Percentiles rank a stretch among this genome's conserved stretches.
Conservation (phyloP, 768 basidiomycete species). For the Amanita inopinata region DNA sequence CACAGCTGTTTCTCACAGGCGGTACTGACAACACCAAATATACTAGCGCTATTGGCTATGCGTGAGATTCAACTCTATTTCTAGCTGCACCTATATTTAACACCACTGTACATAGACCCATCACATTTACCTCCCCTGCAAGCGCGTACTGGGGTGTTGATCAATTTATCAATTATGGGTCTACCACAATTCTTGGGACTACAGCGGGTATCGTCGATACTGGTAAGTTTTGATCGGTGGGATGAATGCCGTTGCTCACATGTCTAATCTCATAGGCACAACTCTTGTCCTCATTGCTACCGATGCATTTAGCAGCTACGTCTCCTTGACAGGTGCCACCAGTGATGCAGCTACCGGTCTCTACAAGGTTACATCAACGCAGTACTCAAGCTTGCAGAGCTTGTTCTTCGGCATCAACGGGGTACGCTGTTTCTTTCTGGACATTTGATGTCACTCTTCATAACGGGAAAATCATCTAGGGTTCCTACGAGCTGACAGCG, state of each 20-base stretch:
- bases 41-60: conserved; percentile 32
- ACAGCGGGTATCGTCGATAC: conserved; percentile 57
- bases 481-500: conserved; percentile 43
- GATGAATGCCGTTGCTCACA: background rate
- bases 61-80: conserved; percentile 19
- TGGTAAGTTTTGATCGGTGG: conserved; percentile 18
- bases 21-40: conserved; percentile 35
- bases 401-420: conserved; percentile 46
- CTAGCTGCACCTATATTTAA: background rate
- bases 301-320: conserved; percentile 35
- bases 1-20: conserved; percentile 19
- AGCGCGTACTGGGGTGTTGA: conserved; percentile 51
- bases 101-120: conserved; percentile 21
- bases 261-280: conserved; percentile 24
- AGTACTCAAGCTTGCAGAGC: conserved; percentile 42
- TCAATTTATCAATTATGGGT: conserved; percentile 43
- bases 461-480: conserved; percentile 16
- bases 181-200: conserved; percentile 31
- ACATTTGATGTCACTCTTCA: conserved; percentile 20
- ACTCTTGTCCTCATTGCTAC: conserved; percentile 41
- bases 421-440: conserved; percentile 27
- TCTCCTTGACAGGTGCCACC: conserved; percentile 34
- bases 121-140: conserved; percentile 39
- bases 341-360: conserved; percentile 34
- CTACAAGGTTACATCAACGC: conserved; percentile 38